Evolutionary conservation across 2,329 filamentous ascomycete genomes (phyloP).

Genomic region (Fusarium sp.): DNA sequence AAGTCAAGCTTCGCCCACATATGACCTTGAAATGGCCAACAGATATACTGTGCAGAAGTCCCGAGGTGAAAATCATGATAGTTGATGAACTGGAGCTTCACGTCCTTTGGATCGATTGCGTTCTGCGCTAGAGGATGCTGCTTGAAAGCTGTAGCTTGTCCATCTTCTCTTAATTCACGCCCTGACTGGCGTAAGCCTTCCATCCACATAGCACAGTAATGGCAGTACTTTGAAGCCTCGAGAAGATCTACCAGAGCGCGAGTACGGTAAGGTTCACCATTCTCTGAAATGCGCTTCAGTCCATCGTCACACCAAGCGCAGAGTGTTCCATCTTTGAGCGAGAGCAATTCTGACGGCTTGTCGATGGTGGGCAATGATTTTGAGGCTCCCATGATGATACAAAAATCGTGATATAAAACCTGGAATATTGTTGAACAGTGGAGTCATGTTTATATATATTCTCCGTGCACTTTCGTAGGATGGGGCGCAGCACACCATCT

Average conservation of each 20-base stretch:
- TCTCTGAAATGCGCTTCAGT: not conserved
- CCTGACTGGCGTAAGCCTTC: not conserved
- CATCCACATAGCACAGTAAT: not conserved
- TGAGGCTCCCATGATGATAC: not conserved
- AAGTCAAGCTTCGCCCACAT: conserved; percentile 10
- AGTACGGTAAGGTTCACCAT: not conserved
- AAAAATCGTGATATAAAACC: fast-evolving
- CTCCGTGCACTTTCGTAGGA: not conserved
- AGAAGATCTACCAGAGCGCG: not conserved
- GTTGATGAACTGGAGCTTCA: not conserved
- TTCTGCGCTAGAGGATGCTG: not conserved
- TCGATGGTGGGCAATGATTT: fast-evolving
- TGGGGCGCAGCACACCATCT: conserved; percentile 6
- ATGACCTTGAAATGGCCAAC: not conserved
- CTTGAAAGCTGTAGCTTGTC: not conserved
- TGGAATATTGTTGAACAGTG: not conserved
- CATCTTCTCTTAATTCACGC: not conserved
- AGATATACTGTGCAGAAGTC: not conserved
- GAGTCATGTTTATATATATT: not conserved
- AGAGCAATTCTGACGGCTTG: not conserved
- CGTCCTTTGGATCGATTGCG: not conserved
- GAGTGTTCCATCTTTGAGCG: not conserved
- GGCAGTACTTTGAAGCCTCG: not conserved
- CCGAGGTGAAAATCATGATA: not conserved
- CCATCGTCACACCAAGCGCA: not conserved